phyloP scores from a whole-genome alignment of 805 yeast species.

The Zygotorulaspora chibaensis region DNA sequence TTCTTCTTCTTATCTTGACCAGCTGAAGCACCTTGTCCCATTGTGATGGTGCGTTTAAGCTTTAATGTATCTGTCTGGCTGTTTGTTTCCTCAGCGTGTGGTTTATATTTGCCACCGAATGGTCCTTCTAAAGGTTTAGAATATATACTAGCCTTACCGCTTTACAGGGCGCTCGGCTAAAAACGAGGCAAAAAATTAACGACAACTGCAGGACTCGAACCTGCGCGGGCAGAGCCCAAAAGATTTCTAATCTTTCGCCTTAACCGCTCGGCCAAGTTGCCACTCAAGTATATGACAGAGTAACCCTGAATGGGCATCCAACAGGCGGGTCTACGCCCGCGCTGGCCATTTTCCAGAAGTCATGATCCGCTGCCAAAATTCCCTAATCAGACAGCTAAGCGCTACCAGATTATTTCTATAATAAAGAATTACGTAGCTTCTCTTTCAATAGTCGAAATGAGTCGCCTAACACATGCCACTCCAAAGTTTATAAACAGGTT shows the following conservation, averaged over 20 bases:
- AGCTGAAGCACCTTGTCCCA: slow-evolving; percentile 39
- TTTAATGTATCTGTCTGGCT: background rate
- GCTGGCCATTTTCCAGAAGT: no score
- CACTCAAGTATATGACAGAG: slow-evolving; percentile 10
- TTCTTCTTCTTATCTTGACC: slow-evolving; percentile 42
- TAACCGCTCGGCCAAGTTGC: slow-evolving; percentile 59
- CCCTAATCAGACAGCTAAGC: no score
- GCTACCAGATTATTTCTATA: no score
- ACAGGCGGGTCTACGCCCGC: no score
- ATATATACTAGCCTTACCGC: slow-evolving; percentile 6
- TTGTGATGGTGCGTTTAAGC: slow-evolving; percentile 3
- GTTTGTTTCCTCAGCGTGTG: background rate
- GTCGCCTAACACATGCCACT: no score
- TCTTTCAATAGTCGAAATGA: no score
- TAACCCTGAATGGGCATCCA: no score
- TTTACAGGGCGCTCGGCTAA: background rate
- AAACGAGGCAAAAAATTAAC: slow-evolving; percentile 34
- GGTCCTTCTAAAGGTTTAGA: background rate
- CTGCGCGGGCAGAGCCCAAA: slow-evolving; percentile 53
- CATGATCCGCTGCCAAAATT: no score
- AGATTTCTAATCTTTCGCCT: slow-evolving; percentile 57
- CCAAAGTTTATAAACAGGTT: no score
- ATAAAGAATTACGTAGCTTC: background rate
- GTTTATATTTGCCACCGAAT: slow-evolving; percentile 7
- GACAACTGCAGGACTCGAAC: slow-evolving; percentile 68